phyloP scores from a whole-genome alignment of 1,139 yeast genomes.

The Fermentozyma sake region DNA sequence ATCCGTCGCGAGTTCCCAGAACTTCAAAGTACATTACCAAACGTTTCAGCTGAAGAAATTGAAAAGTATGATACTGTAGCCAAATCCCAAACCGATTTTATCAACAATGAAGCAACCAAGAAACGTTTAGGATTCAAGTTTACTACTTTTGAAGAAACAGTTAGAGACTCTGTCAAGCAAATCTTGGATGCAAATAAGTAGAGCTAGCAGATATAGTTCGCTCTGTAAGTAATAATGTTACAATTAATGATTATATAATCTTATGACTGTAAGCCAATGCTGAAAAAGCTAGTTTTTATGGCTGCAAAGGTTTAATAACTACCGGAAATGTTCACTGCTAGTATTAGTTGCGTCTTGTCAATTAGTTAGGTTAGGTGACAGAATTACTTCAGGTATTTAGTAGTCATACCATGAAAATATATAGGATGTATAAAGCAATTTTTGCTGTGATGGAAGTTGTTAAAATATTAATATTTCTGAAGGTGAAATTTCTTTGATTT shows the following conservation, averaged over 20 bases:
- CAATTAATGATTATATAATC: too few relatives aligned
- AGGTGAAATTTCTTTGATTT: slow-evolving; percentile 1
- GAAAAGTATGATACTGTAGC: slow-evolving; percentile 2
- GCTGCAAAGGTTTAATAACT: not conserved
- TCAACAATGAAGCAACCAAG: slow-evolving; percentile 32
- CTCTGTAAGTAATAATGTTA: not conserved
- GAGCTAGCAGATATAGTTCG: slow-evolving; percentile 1
- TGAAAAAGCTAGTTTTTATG: slow-evolving; percentile 1
- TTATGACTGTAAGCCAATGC: too few relatives aligned
- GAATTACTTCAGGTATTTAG: slow-evolving; percentile 1
- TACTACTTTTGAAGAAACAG: slow-evolving; percentile 26
- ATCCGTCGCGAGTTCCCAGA: slow-evolving; percentile 9
- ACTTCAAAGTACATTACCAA: slow-evolving; percentile 5
- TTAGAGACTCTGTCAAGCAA: slow-evolving; percentile 40
- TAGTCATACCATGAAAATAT: slow-evolving; percentile 1
- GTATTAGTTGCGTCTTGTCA: slow-evolving; percentile 1
- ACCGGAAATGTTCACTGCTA: not conserved
- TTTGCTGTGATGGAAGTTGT: slow-evolving; percentile 2
- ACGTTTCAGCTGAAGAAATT: slow-evolving; percentile 5
- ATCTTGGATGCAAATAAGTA: slow-evolving; percentile 12
- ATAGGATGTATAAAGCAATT: too few relatives aligned
- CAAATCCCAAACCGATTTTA: too few relatives aligned
- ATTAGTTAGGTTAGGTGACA: slow-evolving; percentile 1
- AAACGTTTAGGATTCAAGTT: slow-evolving; percentile 25
- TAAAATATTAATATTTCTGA: slow-evolving; percentile 1